These are phyloP conservation scores for Eucalyptus coolabah DNA, from an alignment of 345 rosid genomes.

Conservation along the genomic window DNA sequence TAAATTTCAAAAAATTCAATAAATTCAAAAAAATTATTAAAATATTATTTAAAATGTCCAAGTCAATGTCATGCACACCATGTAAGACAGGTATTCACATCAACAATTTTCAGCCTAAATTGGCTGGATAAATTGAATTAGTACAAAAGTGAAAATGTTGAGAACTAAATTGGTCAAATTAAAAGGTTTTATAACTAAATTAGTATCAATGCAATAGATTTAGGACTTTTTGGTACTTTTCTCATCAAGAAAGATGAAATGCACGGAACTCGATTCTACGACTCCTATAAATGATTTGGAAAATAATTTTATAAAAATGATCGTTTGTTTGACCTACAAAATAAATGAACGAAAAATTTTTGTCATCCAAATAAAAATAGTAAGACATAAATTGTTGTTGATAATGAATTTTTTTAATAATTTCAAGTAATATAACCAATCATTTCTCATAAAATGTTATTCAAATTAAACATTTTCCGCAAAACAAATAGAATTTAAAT, in stretches of 20 bases:
- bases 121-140: background rate
- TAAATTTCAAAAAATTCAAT: no score
- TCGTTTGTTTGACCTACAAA: background rate
- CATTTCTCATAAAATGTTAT: background rate
- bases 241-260: background rate
- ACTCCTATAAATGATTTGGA: background rate
- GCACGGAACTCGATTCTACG: background rate
- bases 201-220: no score
- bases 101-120: no score
- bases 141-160: no score
- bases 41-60: no score
- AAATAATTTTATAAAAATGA: background rate
- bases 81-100: no score
- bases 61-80: background rate
- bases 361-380: background rate
- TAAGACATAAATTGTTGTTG: background rate
- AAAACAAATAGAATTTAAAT: background rate
- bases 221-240: no score
- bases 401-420: background rate
- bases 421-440: background rate
- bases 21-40: no score
- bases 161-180: accelerated
- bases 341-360: background rate
- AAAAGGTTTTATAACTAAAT: no score
- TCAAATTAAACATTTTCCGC: background rate